Base-by-base conservation (phyloP, 208 protist genomes). In the Phytomonas sp. region DNA sequence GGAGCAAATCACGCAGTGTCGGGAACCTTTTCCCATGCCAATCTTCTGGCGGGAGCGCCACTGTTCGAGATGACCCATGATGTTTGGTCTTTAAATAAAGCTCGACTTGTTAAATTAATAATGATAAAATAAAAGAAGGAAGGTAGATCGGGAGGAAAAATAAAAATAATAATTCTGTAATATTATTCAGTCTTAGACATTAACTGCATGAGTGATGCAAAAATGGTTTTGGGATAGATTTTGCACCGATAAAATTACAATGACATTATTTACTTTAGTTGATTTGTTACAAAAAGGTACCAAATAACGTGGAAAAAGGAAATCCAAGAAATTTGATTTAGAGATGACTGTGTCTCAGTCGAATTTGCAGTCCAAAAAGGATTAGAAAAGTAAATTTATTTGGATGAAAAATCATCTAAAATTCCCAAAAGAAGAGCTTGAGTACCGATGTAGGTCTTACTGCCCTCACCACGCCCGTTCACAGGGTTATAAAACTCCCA, bases 11-110 rank as follows among this genome's bases (percentile, higher is more conserved):
- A 95, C 85, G 84, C 91, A 97, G 80, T 74, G 82, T 71, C 93
- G 91, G 65, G 83, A 71, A 63, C 93, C 93, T 77, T 95, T 95
- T 71, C 89, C 86, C 88, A 93, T 94, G 68, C 91, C 87, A 69
- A 96, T 94, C 86, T 96, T 96, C 78, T 94, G 93, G 70, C 87
- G 89, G 69, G 90, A 93, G 64, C 89, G 84, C 93, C 93, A 97
- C 79, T 96, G 90, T 71, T 97, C 85, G 70, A 93, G 83, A 81
- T 97, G 90, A 61, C 89, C 91, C 91, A 96, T 97, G 74, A 31
- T 42, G 56, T n/a, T 32, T 7, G 8, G 34, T 37, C 34, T 19
- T 49, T 49, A 49, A 23, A 12, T 49, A 49, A 49, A 49, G 40
- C 40, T 49, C 40, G 19, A 12, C 40, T 49, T 10, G 2, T 16